These are phyloP conservation scores for Epichloe aotearoae DNA, from an alignment of 2,329 filamentous ascomycete species.

Conservation along the genomic window DNA sequence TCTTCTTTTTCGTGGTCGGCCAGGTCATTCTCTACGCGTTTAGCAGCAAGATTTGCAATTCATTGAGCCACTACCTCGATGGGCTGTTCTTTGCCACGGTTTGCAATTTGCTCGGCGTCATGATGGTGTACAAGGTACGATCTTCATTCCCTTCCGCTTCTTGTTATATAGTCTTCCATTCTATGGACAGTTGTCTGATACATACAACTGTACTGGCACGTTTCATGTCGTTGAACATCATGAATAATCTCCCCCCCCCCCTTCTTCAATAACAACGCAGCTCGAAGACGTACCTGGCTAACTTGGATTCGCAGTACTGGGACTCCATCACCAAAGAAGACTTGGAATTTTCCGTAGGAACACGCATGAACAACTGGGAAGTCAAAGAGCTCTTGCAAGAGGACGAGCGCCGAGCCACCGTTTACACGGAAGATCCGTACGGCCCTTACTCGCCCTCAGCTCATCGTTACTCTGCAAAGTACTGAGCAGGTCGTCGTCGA, in stretches of 20 bases:
- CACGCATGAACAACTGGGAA: conserved; percentile 95
- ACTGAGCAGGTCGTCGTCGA: conserved; percentile 18
- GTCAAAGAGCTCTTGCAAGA: conserved; percentile 82
- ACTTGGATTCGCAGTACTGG: conserved; percentile 61
- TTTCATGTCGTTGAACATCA: too few relatives aligned
- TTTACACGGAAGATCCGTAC: conserved; percentile 58
- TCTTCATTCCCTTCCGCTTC: not conserved
- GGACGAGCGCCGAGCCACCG: conserved; percentile 60
- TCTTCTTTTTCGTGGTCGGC: conserved; percentile 82
- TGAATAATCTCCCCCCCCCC: too few relatives aligned
- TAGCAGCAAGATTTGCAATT: conserved; percentile 70
- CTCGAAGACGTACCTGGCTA: not conserved
- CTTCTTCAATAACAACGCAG: not conserved
- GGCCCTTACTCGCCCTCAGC: conserved; percentile 34
- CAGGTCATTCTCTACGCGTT: conserved; percentile 91
- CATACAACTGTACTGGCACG: too few relatives aligned
- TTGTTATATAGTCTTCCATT: not conserved
- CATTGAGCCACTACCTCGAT: conserved; percentile 83
- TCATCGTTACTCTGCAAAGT: conserved; percentile 32
- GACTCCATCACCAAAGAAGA: conserved; percentile 98
- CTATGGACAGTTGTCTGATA: too few relatives aligned
- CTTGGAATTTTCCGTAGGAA: conserved; percentile 93
- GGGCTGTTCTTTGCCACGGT: conserved; percentile 89
- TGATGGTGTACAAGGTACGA: conserved; percentile 97
- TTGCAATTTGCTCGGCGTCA: conserved; percentile 86